These are phyloP conservation scores for Boletus mariae DNA, from an alignment of 1,284 basidiomycete species.

Conservation along the genomic window DNA sequence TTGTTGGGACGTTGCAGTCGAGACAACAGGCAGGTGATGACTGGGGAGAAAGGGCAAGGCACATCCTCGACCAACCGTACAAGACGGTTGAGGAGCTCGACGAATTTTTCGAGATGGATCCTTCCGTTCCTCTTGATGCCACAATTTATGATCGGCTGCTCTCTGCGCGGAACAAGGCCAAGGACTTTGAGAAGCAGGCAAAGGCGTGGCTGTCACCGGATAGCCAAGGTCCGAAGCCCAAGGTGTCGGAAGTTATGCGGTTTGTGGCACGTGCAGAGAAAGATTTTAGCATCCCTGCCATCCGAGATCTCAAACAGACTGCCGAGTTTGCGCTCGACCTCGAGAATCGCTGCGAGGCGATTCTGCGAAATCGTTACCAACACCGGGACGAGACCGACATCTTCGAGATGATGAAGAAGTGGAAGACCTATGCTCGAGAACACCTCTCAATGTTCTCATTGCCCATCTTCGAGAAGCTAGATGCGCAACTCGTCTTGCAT, in stretches of 20 bases:
- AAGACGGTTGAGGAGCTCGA: constrained; percentile 73
- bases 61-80: constrained; percentile 57
- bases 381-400: constrained; percentile 55
- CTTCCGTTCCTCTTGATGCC: constrained; percentile 60
- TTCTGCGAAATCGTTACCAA: constrained; percentile 61
- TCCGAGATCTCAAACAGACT: constrained; percentile 62
- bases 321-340: constrained; percentile 71
- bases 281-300: constrained; percentile 64
- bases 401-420: constrained; percentile 65
- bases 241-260: constrained; percentile 61
- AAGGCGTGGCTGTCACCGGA: constrained; percentile 62
- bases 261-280: constrained; percentile 68
- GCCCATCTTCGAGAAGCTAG: constrained; percentile 67
- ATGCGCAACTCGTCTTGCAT: constrained; percentile 61
- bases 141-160: constrained; percentile 57
- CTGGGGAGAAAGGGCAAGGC: constrained; percentile 68
- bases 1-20: constrained; percentile 54
- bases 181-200: constrained; percentile 74
- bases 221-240: constrained; percentile 49
- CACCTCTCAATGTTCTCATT: constrained; percentile 70
- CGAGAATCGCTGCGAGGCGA: constrained; percentile 67
- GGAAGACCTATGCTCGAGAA: constrained; percentile 65
- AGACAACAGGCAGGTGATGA: constrained; percentile 58
- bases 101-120: constrained; percentile 57
- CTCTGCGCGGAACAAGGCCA: constrained; percentile 58